Conservation (phyloP, 208 protist genomes). For the Wallacemonas sp. region DNA sequence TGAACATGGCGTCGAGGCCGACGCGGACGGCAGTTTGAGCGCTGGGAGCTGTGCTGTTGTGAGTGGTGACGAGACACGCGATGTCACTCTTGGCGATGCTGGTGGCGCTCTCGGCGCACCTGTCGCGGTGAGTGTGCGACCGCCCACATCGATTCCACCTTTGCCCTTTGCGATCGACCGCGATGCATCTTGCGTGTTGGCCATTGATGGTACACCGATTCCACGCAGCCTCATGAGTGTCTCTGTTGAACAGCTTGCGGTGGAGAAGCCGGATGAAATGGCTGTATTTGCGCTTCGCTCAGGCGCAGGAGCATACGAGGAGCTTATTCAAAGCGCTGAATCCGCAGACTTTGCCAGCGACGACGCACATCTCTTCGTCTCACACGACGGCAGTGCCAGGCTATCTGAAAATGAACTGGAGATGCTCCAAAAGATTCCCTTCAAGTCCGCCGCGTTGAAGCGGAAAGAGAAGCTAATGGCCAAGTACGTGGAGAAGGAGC, state of each 20-base stretch:
- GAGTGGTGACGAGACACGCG: not conserved
- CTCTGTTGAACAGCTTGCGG: conserved; percentile 59
- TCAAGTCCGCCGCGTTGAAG: conserved; percentile 39
- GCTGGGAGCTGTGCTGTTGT: not conserved
- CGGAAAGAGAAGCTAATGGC: conserved; percentile 50
- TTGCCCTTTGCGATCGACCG: conserved; percentile 46
- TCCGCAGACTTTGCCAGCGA: conserved; percentile 13
- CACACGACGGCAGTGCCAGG: conserved; percentile 24
- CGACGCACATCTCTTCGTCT: conserved; percentile 43
- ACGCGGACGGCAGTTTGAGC: too few species aligned
- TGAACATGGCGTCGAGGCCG: too few species aligned
- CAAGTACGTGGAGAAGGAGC: conserved; percentile 70
- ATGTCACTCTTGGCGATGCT: not conserved
- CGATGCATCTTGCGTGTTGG: conserved; percentile 43
- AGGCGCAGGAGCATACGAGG: conserved; percentile 69
- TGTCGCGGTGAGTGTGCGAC: not conserved
- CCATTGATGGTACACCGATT: conserved; percentile 80
- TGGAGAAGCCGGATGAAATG: conserved; percentile 67
- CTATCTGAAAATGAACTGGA: conserved; percentile 41
- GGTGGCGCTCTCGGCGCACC: not conserved
- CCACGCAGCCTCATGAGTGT: conserved; percentile 70
- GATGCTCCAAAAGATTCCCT: conserved; percentile 20
- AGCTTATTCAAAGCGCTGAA: conserved; percentile 33
- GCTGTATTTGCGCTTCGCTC: conserved; percentile 64
- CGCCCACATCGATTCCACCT: not conserved